Percentiles rank a stretch among this genome's conserved stretches.
phyloP scores from a whole-genome alignment of 2,329 filamentous ascomycete species.

The Laburnicola sp. region DNA sequence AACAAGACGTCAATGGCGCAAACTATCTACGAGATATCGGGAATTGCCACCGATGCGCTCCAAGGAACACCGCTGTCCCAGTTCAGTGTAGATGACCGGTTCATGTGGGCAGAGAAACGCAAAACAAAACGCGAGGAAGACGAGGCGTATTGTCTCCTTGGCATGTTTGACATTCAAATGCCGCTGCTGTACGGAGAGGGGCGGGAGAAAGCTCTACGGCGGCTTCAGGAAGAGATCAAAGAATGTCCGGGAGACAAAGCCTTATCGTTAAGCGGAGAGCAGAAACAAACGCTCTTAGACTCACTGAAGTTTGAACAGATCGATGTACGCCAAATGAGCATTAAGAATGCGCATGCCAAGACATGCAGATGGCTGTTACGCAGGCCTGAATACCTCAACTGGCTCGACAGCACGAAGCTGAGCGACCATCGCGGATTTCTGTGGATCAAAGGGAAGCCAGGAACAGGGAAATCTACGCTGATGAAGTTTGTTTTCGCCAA shows the following conservation, averaged over 20 bases:
- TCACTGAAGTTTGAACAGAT: slow-evolving; percentile 45
- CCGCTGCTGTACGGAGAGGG: too few relatives aligned
- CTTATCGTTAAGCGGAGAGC: neutral
- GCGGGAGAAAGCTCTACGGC: too few relatives aligned
- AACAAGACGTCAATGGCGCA: neutral
- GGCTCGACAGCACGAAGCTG: slow-evolving; percentile 36
- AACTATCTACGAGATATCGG: slow-evolving; percentile 7
- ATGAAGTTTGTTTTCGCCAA: slow-evolving; percentile 34
- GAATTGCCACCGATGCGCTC: neutral
- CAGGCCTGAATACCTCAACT: slow-evolving; percentile 37
- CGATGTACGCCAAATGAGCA: slow-evolving; percentile 36
- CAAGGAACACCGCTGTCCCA: neutral
- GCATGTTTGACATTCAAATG: too few relatives aligned
- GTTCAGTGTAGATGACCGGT: slow-evolving; percentile 10
- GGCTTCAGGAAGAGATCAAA: too few relatives aligned
- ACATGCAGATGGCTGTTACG: slow-evolving; percentile 49
- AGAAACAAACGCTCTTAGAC: slow-evolving; percentile 23
- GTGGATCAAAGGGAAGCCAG: slow-evolving; percentile 48
- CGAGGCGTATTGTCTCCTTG: too few relatives aligned
- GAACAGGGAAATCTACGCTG: slow-evolving; percentile 45
- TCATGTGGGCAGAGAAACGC: slow-evolving; percentile 14
- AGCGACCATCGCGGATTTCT: slow-evolving; percentile 44
- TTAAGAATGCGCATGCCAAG: slow-evolving; percentile 40
- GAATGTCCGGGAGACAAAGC: too few relatives aligned
- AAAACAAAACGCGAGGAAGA: too few relatives aligned